Conservation (phyloP, 202 grass and related monocot genomes). For the Elaeis oleifera region DNA sequence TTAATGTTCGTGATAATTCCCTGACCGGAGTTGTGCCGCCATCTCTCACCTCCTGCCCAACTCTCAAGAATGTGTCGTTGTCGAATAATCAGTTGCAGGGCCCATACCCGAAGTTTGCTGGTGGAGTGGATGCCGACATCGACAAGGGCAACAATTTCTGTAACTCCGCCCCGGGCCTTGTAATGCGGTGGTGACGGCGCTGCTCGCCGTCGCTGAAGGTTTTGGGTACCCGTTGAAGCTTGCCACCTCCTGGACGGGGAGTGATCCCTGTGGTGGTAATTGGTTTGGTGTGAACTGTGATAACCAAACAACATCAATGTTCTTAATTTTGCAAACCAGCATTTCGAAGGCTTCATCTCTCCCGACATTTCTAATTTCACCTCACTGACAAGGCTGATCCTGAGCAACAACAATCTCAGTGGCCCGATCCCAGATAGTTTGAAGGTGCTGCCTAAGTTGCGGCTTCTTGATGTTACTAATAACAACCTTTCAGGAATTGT, state of each 20-base stretch:
- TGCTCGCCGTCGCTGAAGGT: conserved; percentile 58
- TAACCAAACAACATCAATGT: conserved; percentile 23
- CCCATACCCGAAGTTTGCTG: conserved; percentile 31
- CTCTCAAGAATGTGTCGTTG: conserved; percentile 38
- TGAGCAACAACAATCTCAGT: conserved; percentile 50
- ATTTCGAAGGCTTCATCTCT: conserved; percentile 64
- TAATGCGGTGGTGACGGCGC: conserved; percentile 32
- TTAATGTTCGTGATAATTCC: conserved; percentile 76
- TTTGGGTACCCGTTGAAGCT: conserved; percentile 63
- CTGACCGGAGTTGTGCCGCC: conserved; percentile 58
- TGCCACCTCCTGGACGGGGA: conserved; percentile 44
- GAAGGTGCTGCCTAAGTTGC: conserved; percentile 38
- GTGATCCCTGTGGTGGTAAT: conserved; percentile 31
- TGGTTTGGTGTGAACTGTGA: conserved; percentile 62
- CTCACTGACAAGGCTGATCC: conserved; percentile 31
- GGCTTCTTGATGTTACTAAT: conserved; percentile 57
- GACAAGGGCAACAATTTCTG: conserved; percentile 54
- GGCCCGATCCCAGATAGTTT: conserved; percentile 50
- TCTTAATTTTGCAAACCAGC: conserved; percentile 47
- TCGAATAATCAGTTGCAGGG: conserved; percentile 91
- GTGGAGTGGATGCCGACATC: conserved; percentile 23
- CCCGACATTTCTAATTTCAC: conserved; percentile 57
- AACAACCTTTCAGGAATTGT: conserved; percentile 61
- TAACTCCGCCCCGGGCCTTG: conserved; percentile 30
- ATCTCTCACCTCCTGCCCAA: conserved; percentile 35